phyloP scores from a whole-genome alignment of 1,284 basidiomycete genomes.

The Lentinula novae-zelandiae region DNA sequence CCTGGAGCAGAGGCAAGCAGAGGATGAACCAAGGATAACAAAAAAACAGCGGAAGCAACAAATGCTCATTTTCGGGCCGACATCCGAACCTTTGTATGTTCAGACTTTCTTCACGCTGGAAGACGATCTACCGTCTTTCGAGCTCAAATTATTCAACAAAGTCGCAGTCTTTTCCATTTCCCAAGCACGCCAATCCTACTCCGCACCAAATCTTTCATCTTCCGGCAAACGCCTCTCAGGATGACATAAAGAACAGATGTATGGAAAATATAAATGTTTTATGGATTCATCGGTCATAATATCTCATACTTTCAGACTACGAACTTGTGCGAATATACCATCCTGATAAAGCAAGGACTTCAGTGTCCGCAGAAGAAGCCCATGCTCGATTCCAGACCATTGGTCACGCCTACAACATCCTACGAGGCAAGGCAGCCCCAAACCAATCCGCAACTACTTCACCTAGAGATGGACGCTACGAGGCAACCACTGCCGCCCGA shows the following conservation, averaged over 20 bases:
- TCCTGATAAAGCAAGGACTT: constrained; percentile 51
- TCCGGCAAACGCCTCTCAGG: constrained; percentile 44
- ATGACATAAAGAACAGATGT: constrained; percentile 59
- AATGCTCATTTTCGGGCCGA: not conserved
- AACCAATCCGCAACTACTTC: constrained; percentile 12
- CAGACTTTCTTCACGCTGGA: not conserved
- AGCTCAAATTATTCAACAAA: not conserved
- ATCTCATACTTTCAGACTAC: constrained; percentile 39
- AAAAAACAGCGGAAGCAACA: not conserved
- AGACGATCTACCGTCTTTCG: not conserved
- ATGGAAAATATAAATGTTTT: not conserved
- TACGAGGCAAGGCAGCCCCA: constrained; percentile 34
- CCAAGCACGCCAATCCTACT: constrained; percentile 45
- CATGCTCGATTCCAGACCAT: constrained; percentile 58
- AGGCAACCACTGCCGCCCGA: constrained; percentile 36
- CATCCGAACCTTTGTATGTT: not conserved
- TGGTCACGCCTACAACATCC: constrained; percentile 42
- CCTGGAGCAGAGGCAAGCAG: not conserved
- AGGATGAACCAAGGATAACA: not conserved
- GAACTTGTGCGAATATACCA: constrained; percentile 66
- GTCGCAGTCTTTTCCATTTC: constrained; percentile 40
- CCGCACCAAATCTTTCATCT: constrained; percentile 67
- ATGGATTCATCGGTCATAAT: not conserved
- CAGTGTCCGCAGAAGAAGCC: constrained; percentile 41
- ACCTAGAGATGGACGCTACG: constrained; percentile 21